Evolutionary conservation across 306 rosid genomes (phyloP).

Genomic region (Cicer pinnatifidum): DNA sequence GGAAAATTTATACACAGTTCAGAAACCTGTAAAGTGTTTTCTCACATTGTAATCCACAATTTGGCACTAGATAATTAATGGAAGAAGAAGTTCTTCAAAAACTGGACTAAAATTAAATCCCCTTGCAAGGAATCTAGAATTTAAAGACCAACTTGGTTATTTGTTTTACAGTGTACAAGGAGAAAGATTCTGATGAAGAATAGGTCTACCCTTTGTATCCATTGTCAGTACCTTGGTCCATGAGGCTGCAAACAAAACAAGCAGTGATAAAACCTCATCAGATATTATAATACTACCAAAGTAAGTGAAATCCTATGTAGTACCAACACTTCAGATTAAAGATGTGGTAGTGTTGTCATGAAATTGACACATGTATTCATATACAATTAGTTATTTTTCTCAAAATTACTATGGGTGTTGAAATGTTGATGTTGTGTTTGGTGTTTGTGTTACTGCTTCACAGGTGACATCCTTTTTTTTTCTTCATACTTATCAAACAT

Average conservation of each 20-base stretch:
- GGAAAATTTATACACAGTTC: constrained; percentile 38
- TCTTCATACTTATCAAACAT: neutral
- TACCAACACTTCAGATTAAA: no score
- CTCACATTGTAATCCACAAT: constrained; percentile 36
- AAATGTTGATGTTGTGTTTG: no score
- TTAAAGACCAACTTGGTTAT: constrained; percentile 15
- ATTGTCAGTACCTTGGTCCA: constrained; percentile 54
- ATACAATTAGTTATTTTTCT: no score
- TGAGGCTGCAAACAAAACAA: constrained; percentile 58
- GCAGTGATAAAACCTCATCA: constrained; percentile 39
- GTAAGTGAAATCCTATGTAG: neutral
- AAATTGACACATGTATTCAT: no score
- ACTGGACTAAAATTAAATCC: constrained; percentile 41
- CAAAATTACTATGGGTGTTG: no score
- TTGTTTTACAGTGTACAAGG: neutral
- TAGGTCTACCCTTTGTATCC: constrained; percentile 21
- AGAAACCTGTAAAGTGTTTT: constrained; percentile 20
- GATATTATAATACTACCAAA: constrained; percentile 3
- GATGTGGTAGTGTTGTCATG: no score
- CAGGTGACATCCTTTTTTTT: neutral
- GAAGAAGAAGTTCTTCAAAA: constrained; percentile 30
- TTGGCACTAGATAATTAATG: neutral
- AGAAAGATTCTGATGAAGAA: constrained; percentile 7
- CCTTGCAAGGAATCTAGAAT: constrained; percentile 27
- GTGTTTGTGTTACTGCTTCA: no score